Evolutionary conservation across 2,329 filamentous ascomycete genomes (phyloP).

Genomic region (Elsinoe australis): DNA sequence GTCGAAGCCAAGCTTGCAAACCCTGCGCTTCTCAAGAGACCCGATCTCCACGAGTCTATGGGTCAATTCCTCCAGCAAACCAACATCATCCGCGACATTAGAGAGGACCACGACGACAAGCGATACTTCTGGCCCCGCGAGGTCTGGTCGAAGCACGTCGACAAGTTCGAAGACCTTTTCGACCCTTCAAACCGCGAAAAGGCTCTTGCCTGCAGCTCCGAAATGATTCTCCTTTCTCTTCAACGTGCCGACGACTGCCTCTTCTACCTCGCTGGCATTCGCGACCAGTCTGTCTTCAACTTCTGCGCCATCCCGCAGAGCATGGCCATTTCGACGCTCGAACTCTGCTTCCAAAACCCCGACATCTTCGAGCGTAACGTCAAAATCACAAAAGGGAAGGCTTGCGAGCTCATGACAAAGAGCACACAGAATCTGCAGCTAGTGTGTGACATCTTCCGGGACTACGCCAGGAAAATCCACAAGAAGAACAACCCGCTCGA

Average conservation of each 20-base stretch:
- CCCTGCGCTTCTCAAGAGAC: slow-evolving; percentile 68
- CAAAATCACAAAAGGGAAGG: slow-evolving; percentile 94
- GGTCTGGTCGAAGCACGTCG: slow-evolving; percentile 93
- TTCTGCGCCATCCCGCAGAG: slow-evolving; percentile 94
- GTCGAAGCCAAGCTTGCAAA: slow-evolving; percentile 82
- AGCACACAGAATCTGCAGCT: slow-evolving; percentile 82
- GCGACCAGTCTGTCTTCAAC: slow-evolving; percentile 97
- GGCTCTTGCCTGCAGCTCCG: slow-evolving; percentile 77
- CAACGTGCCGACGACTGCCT: slow-evolving; percentile 84
- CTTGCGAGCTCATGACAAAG: slow-evolving; percentile 83
- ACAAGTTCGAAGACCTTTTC: slow-evolving; percentile 83
- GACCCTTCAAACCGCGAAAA: slow-evolving; percentile 67
- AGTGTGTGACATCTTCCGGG: slow-evolving; percentile 74
- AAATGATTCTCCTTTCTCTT: slow-evolving; percentile 89
- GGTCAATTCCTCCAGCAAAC: slow-evolving; percentile 96
- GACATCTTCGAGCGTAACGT: slow-evolving; percentile 77
- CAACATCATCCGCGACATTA: slow-evolving; percentile 94
- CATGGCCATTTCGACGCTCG: slow-evolving; percentile 95
- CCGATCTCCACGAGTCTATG: slow-evolving; percentile 87
- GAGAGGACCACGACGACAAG: slow-evolving; percentile 80
- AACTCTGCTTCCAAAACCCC: slow-evolving; percentile 86
- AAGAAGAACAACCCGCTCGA: slow-evolving; percentile 91
- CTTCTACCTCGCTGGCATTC: slow-evolving; percentile 93
- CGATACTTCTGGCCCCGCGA: slow-evolving; percentile 92
- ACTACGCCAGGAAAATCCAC: slow-evolving; percentile 72